Conservation (phyloP, 2,329 filamentous ascomycete genomes). For the Colletotrichum godetiae region DNA sequence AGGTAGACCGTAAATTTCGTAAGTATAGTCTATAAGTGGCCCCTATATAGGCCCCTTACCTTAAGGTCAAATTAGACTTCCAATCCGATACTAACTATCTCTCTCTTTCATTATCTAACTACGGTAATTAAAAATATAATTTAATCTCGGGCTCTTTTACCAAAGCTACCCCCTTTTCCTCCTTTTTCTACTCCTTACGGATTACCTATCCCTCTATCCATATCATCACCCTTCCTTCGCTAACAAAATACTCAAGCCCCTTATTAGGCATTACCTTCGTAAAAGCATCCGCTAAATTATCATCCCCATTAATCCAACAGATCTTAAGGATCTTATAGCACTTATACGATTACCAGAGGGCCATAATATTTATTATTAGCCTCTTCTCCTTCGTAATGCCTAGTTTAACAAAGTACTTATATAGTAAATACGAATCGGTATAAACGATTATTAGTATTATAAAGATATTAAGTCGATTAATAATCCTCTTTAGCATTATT, state of each 20-base stretch:
- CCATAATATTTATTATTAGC: background rate
- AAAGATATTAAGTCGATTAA: too few species aligned
- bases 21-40: too few species aligned
- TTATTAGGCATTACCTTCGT: background rate
- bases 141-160: too few species aligned
- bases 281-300: background rate
- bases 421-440: slow-evolving; percentile 34
- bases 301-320: slow-evolving; percentile 8
- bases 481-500: background rate
- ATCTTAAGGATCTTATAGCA: slow-evolving; percentile 30
- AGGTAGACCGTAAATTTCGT: too few species aligned
- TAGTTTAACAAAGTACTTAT: background rate
- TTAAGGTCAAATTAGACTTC: too few species aligned
- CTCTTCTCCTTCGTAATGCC: background rate
- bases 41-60: too few species aligned
- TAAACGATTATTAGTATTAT: background rate
- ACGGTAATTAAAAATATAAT: too few species aligned
- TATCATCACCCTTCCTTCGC: background rate
- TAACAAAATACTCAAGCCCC: background rate
- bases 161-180: too few species aligned
- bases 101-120: too few species aligned
- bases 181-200: too few species aligned
- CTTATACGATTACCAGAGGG: background rate
- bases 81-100: too few species aligned
- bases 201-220: background rate